Evolutionary conservation across 306 rosid species (phyloP).

Genomic region (Mucuna pruriens): DNA sequence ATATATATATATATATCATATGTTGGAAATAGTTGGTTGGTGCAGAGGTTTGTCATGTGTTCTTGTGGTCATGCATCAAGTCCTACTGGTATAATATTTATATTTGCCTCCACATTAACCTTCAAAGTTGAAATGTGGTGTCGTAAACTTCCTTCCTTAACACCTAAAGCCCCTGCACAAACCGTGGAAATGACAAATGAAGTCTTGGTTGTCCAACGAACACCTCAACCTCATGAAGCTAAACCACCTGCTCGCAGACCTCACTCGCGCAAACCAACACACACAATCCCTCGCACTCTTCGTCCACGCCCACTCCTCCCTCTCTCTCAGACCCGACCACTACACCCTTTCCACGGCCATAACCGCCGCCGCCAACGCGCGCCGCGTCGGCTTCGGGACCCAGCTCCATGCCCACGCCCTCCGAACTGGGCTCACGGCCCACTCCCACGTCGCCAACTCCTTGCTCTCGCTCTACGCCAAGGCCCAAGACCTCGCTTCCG

Average conservation of each 20-base stretch:
- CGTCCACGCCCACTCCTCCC: constrained; percentile 56
- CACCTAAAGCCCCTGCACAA: no score
- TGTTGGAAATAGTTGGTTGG: no score
- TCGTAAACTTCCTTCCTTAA: no score
- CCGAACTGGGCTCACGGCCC: constrained; percentile 53
- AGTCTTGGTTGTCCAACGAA: not conserved
- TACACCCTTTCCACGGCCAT: constrained; percentile 68
- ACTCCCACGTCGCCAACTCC: constrained; percentile 67
- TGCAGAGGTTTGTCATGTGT: no score
- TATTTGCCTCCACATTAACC: no score
- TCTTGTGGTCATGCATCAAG: no score
- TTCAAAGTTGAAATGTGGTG: no score
- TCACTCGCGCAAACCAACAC: constrained; percentile 50
- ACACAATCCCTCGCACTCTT: constrained; percentile 55
- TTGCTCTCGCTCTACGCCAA: constrained; percentile 70
- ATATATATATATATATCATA: no score
- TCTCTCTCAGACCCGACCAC: constrained; percentile 57
- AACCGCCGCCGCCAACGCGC: constrained; percentile 55
- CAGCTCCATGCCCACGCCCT: constrained; percentile 65
- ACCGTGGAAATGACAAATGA: not conserved
- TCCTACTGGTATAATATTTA: no score
- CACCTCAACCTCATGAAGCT: constrained; percentile 51
- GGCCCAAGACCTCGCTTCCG: constrained; percentile 50
- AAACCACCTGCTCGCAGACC: constrained; percentile 54
- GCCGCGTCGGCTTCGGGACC: constrained; percentile 45